phyloP scores from a whole-genome alignment of 257 asterid species.

The Euphrasia confusa region DNA sequence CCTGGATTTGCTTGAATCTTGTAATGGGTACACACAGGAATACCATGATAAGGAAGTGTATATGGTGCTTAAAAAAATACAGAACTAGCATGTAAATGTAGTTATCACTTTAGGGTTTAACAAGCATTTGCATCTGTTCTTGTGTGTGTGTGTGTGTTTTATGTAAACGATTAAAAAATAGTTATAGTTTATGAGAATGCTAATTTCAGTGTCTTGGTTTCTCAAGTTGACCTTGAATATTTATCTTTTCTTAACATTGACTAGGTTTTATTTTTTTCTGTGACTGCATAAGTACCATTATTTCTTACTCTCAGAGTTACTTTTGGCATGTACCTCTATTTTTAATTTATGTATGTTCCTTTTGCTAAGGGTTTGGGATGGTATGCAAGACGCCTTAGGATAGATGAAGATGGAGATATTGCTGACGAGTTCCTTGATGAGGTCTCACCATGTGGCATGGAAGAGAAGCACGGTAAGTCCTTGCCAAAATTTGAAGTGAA shows the following conservation, averaged over 20 bases:
- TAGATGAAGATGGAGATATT: slow-evolving; percentile 96
- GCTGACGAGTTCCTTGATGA: slow-evolving; percentile 92
- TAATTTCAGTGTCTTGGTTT: background rate
- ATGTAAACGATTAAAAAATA: too few relatives aligned
- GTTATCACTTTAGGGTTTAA: too few relatives aligned
- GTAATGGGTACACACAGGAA: too few relatives aligned
- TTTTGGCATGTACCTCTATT: background rate
- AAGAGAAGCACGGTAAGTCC: slow-evolving; percentile 29
- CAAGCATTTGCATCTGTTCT: too few relatives aligned
- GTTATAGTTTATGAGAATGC: too few relatives aligned
- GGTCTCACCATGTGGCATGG: slow-evolving; percentile 29
- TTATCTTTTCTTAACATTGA: too few relatives aligned
- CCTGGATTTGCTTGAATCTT: too few relatives aligned
- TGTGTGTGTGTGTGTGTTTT: too few relatives aligned
- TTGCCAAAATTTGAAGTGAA: slow-evolving; percentile 58
- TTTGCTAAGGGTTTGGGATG: slow-evolving; percentile 75
- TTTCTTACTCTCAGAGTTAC: slow-evolving; percentile 1
- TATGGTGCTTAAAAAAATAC: too few relatives aligned
- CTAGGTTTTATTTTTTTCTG: too few relatives aligned
- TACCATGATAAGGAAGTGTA: too few relatives aligned
- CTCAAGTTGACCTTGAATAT: background rate
- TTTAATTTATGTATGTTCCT: background rate
- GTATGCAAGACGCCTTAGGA: slow-evolving; percentile 72
- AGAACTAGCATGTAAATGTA: too few relatives aligned
- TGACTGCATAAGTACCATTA: background rate